These are phyloP conservation scores for Ceratobasidium sp. DNA, from an alignment of 1,284 basidiomycete genomes.

Conservation along the genomic window DNA sequence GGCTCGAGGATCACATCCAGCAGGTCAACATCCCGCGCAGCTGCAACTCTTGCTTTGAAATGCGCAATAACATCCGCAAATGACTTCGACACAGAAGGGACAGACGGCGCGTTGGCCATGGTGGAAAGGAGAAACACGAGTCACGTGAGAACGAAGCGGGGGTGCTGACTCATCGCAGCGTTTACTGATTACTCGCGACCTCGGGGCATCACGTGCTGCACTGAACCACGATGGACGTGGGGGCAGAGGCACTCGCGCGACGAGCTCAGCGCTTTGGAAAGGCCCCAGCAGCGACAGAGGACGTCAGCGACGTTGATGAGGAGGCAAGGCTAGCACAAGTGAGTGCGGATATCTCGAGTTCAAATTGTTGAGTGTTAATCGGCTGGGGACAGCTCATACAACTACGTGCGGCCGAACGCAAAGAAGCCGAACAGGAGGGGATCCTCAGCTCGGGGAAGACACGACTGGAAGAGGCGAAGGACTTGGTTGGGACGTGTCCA, in stretches of 20 bases:
- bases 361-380: not conserved
- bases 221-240: conserved; percentile 26
- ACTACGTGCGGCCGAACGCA: conserved; percentile 24
- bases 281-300: not conserved
- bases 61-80: conserved; percentile 38
- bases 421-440: conserved; percentile 26
- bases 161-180: not conserved
- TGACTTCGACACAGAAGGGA: conserved; percentile 27
- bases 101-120: conserved; percentile 3
- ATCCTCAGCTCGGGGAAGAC: conserved; percentile 29
- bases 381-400: conserved; percentile 16
- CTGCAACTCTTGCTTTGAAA: conserved; percentile 12
- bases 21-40: not conserved
- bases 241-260: conserved; percentile 22
- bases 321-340: conserved; percentile 20
- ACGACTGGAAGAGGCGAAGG: conserved; percentile 32
- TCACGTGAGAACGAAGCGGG: not conserved
- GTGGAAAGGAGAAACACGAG: conserved; percentile 16
- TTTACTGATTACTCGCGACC: not conserved
- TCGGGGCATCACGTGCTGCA: not conserved
- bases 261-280: conserved; percentile 36
- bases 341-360: not conserved
- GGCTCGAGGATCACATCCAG: conserved; percentile 67
- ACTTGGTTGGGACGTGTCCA: conserved; percentile 36
- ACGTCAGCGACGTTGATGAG: conserved; percentile 20